These are phyloP conservation scores for Aspergillus taichungensis DNA, from an alignment of 495 filamentous ascomycete genomes.

Conservation along the genomic window DNA sequence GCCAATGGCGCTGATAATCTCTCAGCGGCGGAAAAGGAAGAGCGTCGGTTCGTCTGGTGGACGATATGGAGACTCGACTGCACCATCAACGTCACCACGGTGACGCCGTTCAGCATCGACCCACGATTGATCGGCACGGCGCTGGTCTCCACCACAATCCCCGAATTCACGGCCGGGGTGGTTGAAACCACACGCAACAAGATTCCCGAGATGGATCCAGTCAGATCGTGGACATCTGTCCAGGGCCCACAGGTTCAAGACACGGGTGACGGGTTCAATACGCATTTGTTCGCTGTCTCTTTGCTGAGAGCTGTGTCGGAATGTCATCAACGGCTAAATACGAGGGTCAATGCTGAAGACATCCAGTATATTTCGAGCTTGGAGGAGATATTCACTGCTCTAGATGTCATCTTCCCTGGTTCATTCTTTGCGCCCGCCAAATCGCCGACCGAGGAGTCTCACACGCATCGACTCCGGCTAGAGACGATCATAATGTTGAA, in stretches of 20 bases:
- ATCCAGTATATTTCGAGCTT: background rate
- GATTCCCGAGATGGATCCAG: constrained; percentile 3
- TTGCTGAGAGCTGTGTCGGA: constrained; percentile 1
- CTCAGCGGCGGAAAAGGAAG: background rate
- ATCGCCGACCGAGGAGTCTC: background rate
- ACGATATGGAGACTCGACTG: constrained; percentile 3
- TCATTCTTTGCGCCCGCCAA: background rate
- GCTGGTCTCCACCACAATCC: background rate
- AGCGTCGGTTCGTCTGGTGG: constrained; percentile 4
- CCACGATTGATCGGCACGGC: constrained; percentile 2
- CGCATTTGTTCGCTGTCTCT: background rate
- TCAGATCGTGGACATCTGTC: constrained; percentile 1
- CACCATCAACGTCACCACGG: constrained; percentile 1
- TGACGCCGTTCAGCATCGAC: constrained; percentile 1
- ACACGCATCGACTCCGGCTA: background rate
- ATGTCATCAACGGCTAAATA: constrained; percentile 1
- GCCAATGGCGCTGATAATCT: background rate
- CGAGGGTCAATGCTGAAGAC: background rate
- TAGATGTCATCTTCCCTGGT: constrained; percentile 1
- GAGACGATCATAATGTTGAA: constrained; percentile 4
- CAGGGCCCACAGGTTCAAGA: background rate
- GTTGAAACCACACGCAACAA: background rate
- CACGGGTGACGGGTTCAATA: constrained; percentile 1
- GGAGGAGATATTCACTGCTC: background rate
- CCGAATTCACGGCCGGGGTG: background rate